These are phyloP conservation scores for Calonectria leucothoes DNA, from an alignment of 2,329 filamentous ascomycete genomes.

Conservation along the genomic window DNA sequence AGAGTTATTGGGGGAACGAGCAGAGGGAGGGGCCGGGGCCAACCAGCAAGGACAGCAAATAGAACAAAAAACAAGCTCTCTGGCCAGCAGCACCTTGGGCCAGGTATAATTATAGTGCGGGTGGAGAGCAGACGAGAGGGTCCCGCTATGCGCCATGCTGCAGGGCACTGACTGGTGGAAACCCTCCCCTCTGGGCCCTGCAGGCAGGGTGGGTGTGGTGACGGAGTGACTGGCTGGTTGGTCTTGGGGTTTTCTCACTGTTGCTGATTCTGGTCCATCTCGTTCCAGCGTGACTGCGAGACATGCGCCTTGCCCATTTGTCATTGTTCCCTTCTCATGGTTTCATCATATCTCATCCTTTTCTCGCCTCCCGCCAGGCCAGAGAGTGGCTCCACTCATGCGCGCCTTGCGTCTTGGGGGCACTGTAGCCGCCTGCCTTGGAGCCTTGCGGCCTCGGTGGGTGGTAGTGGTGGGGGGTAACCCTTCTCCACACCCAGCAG, in stretches of 20 bases:
- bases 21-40: too few relatives aligned
- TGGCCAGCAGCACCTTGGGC: not conserved
- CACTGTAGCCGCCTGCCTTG: too few relatives aligned
- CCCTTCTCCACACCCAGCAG: not conserved
- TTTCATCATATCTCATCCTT: constrained; percentile 7
- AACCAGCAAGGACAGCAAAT: not conserved
- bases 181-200: not conserved
- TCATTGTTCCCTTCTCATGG: constrained; percentile 2
- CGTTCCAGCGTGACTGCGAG: constrained; percentile 6
- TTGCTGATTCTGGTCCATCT: not conserved
- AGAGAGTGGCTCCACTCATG: not conserved
- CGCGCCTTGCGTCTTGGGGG: not conserved
- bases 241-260: constrained; percentile 18
- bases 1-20: too few relatives aligned
- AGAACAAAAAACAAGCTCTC: constrained; percentile 17
- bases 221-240: not conserved
- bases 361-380: too few relatives aligned
- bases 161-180: constrained; percentile 13
- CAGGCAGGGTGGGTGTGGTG: not conserved
- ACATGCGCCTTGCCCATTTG: not conserved
- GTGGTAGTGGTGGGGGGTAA: too few relatives aligned
- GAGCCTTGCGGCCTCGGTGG: too few relatives aligned
- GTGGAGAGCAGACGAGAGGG: not conserved
- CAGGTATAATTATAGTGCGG: constrained; percentile 22
- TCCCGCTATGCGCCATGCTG: constrained; percentile 4